Evolutionary conservation across 2,329 filamentous ascomycete genomes (phyloP), one percentile per base, ranked within the genome.

Genomic region (Helicocarpus griseus): DNA sequence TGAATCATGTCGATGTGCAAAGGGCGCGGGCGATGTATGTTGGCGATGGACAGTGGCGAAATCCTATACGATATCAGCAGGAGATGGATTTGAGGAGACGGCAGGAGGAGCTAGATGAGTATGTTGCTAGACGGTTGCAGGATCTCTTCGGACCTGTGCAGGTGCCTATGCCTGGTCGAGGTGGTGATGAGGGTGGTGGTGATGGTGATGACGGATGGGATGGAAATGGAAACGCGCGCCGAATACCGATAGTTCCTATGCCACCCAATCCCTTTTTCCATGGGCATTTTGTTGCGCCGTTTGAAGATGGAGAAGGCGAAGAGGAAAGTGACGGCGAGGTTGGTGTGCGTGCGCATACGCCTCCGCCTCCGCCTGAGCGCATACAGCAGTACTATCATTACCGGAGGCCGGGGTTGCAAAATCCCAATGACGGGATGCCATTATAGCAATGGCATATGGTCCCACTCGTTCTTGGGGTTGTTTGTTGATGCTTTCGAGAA

Each of bases 1-100:
- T 96, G 73, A 81, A 93, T 63, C 86, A 95, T 77, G 82, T 95
- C 77, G 87, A 93, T 60, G 80, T 94, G 38, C 79, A 88, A 60
- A 88, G 93, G 59, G 80, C 81, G 22, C 65, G 54, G 49, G 61
- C 61, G 48, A 7, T 8, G 1, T 44, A n/a, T 26, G 22, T 24
- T 24, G 8, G 13, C 29, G 7, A 31, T 13, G 21, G n/a, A 5
- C n/a, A 22, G 24, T 45, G 41, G 13, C 55, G 63, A 45, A 60
- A 56, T 41, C 61, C 63, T 14, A 46, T 61, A 6, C 60, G 57
- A 49, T 66, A 77, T 56, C 75, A 79, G 14, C 76, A 78, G 52
- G 74, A 77, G 50, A 60, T 71, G 24, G 68, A 74, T 26, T 55
- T 71, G 26, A 72, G 75, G 26, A 70, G 70, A 29, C 62, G 74